phyloP scores from a whole-genome alignment of 2,329 filamentous ascomycete genomes.

The Neopestalotiopsis clavispora region DNA sequence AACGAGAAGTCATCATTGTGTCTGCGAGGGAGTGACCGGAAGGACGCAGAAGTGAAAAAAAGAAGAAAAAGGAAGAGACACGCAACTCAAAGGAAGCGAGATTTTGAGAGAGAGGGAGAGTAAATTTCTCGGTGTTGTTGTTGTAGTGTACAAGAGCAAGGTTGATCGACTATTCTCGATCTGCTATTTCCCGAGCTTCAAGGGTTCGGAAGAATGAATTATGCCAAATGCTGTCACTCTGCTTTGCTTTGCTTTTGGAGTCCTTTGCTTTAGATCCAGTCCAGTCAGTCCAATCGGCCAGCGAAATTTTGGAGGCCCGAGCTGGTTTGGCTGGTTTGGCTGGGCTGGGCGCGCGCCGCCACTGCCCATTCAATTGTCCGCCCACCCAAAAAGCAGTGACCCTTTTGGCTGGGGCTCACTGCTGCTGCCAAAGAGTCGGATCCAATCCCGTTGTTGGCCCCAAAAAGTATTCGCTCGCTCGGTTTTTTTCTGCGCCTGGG shows the following conservation, averaged over 20 bases:
- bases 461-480: not conserved
- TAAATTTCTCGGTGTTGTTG: not conserved
- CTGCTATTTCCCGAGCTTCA: slow-evolving; percentile 13
- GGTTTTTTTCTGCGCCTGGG: not conserved
- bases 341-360: not conserved
- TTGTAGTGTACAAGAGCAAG: no score
- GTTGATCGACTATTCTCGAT: not conserved
- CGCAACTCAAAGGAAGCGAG: slow-evolving; percentile 20
- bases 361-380: not conserved
- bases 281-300: slow-evolving; percentile 12
- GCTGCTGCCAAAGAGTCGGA: not conserved
- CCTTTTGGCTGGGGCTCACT: not conserved
- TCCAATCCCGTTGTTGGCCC: not conserved
- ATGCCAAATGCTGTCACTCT: not conserved
- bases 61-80: not conserved
- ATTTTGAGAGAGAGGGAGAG: not conserved
- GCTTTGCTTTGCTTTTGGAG: slow-evolving; percentile 5
- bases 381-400: not conserved
- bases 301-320: slow-evolving; percentile 27
- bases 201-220: not conserved
- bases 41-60: slow-evolving; percentile 12
- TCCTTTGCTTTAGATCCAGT: not conserved
- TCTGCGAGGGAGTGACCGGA: slow-evolving; percentile 23
- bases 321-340: slow-evolving; percentile 7
- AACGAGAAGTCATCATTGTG: slow-evolving; percentile 61